These are phyloP conservation scores for Zizania palustris DNA, from an alignment of 202 grass and related monocot species.

Conservation along the genomic window DNA sequence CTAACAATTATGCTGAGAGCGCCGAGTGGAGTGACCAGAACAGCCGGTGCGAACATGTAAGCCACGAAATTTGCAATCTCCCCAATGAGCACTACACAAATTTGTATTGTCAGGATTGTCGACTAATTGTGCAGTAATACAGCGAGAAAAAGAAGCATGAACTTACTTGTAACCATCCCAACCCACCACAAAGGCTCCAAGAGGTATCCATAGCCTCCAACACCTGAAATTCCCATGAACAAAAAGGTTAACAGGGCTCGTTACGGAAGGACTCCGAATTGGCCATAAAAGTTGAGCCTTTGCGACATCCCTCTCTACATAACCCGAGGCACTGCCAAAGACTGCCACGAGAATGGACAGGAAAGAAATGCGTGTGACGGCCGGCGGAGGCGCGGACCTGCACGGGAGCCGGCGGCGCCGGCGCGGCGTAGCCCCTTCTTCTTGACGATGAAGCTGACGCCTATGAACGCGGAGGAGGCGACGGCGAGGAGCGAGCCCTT, in stretches of 20 bases:
- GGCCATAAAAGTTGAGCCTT: background rate
- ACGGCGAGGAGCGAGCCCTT: slow-evolving; percentile 72
- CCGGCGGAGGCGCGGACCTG: slow-evolving; percentile 39
- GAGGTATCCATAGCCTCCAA: slow-evolving; percentile 81
- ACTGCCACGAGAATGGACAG: background rate
- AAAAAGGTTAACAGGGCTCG: background rate
- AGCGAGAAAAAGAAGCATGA: slow-evolving; percentile 28
- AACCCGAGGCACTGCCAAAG: background rate
- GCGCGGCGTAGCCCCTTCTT: slow-evolving; percentile 86
- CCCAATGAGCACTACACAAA: slow-evolving; percentile 70
- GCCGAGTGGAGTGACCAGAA: slow-evolving; percentile 77
- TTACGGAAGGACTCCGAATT: background rate
- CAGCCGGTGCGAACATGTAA: slow-evolving; percentile 84
- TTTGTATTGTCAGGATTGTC: slow-evolving; percentile 12
- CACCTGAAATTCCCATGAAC: slow-evolving; percentile 45
- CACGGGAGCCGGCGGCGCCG: slow-evolving; percentile 55
- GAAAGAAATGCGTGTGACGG: slow-evolving; percentile 4
- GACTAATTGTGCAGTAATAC: slow-evolving; percentile 8
- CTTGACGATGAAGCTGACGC: slow-evolving; percentile 91
- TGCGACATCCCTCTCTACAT: background rate
- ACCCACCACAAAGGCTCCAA: slow-evolving; percentile 80
- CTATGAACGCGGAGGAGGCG: slow-evolving; percentile 80
- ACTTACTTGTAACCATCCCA: slow-evolving; percentile 77
- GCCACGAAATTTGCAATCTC: slow-evolving; percentile 86
- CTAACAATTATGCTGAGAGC: slow-evolving; percentile 89